Base-by-base conservation (phyloP, 495 filamentous ascomycete species). In the Opeltia flavorubescens region DNA sequence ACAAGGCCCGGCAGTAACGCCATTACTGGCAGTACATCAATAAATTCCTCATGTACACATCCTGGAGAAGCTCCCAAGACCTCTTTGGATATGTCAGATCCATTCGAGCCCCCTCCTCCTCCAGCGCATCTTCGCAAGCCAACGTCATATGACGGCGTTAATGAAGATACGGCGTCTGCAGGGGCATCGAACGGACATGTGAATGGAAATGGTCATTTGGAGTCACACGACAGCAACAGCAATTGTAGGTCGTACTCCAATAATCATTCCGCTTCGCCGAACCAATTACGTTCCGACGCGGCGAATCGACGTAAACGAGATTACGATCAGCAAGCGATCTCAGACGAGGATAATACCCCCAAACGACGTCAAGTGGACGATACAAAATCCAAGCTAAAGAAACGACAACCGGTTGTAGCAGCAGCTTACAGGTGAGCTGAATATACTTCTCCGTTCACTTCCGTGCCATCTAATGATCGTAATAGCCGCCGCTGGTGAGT, bases 401-500 rank as follows among this genome's bases (percentile, higher is more conserved):
- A 46, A 25, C 53, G 55, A 15, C 53, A 55, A 43, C 55, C 55
- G n/a, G 50, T 53, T 36, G 53, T 58, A n/a, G 50, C 50, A 15
- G 50, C 36, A 30, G 55, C 55, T 25, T 58, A 55, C 21, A 49
- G 55, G 55, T 58, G 43, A 55, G 55, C 35, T 11, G 5, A 43
- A 26, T n/a, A 43, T 9, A 31, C 40, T 36, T 25, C 25, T 40
- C 20, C 33, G 7, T 0, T 17, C n/a, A 33, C 26, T 26, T 7
- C 33, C 31, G 13, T 17, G 8, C 7, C 43, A 30, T 52, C 52
- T 55, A 50, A 55, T 48, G 15, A n/a, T 28, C 25, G 21, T 31
- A 42, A 30, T 25, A 58, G 55, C 51, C 55, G 55, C 30, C 55
- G 55, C 21, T 58, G 55, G 55, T 58, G 53, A 52, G 48, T 46